phyloP scores from a whole-genome alignment of 2,329 filamentous ascomycete genomes.

The Fusarium keratoplasticum region DNA sequence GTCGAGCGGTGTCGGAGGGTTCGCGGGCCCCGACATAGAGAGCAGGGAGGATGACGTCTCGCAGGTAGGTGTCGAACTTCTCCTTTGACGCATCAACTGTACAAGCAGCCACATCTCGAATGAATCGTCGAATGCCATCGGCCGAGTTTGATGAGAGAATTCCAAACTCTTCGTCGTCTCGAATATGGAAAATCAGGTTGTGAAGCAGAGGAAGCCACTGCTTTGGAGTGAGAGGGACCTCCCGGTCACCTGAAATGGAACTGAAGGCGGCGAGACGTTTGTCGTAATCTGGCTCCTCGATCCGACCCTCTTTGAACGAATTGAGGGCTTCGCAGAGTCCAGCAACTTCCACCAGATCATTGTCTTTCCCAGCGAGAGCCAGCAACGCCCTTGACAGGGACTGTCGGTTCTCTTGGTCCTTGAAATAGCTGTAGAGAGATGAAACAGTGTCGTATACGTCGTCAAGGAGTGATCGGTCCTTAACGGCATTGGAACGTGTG shows the following conservation, averaged over 20 bases:
- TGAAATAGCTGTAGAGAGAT: slow-evolving; percentile 90
- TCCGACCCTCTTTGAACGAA: slow-evolving; percentile 75
- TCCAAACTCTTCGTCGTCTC: slow-evolving; percentile 87
- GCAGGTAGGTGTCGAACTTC: slow-evolving; percentile 69
- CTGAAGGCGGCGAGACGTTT: slow-evolving; percentile 82
- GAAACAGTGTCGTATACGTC: slow-evolving; percentile 80
- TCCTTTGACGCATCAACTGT: slow-evolving; percentile 48
- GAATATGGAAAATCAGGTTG: slow-evolving; percentile 90
- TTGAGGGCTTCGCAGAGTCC: slow-evolving; percentile 83
- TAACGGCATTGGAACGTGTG: slow-evolving; percentile 63
- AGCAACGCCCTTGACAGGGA: slow-evolving; percentile 79
- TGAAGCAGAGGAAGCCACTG: slow-evolving; percentile 91
- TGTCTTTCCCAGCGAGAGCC: slow-evolving; percentile 75
- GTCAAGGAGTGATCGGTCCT: slow-evolving; percentile 62
- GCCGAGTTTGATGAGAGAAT: slow-evolving; percentile 85
- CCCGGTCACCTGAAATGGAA: slow-evolving; percentile 73
- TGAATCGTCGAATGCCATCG: slow-evolving; percentile 81
- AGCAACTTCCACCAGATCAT: slow-evolving; percentile 71
- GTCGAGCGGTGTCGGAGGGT: slow-evolving; percentile 83
- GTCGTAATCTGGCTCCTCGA: slow-evolving; percentile 92
- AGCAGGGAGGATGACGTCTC: slow-evolving; percentile 76
- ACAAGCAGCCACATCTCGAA: slow-evolving; percentile 69
- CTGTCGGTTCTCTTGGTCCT: slow-evolving; percentile 80
- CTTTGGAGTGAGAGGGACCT: slow-evolving; percentile 68
- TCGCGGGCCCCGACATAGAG: slow-evolving; percentile 82